Percentiles rank a stretch among this genome's conserved stretches.
Evolutionary conservation across 345 rosid genomes (phyloP).

Genomic region (Anastatica hierochuntica): DNA sequence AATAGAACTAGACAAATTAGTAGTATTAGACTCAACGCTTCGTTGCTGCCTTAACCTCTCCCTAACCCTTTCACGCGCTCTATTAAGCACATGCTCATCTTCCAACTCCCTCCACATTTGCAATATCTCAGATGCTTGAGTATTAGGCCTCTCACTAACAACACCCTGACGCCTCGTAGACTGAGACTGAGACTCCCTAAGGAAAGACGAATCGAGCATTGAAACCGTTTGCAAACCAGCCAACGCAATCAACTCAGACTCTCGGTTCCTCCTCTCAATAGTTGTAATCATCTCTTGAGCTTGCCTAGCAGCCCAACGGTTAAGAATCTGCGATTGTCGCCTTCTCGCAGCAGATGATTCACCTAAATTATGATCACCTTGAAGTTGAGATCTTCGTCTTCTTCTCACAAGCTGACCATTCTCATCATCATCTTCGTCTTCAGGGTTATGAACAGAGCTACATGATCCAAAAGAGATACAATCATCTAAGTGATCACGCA

Average conservation of each 20-base stretch:
- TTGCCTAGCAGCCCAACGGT: constrained; percentile 95
- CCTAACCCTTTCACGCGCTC: constrained; percentile 79
- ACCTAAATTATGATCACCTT: constrained; percentile 78
- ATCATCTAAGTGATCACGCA: constrained; percentile 40
- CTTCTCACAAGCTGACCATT: constrained; percentile 75
- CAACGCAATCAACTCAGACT: constrained; percentile 91
- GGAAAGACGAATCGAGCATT: constrained; percentile 88
- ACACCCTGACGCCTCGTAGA: constrained; percentile 63
- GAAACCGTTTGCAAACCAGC: constrained; percentile 96
- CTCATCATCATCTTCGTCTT: constrained; percentile 67
- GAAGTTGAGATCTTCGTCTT: constrained; percentile 78
- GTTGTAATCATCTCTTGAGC: constrained; percentile 99
- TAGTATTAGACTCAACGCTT: constrained; percentile 28
- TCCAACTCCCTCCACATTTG: constrained; percentile 99
- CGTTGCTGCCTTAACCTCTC: constrained; percentile 75
- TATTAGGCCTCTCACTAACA: constrained; percentile 63
- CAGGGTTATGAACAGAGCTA: constrained; percentile 49
- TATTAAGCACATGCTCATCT: constrained; percentile 81
- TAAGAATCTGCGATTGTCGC: constrained; percentile 72
- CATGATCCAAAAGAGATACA: constrained; percentile 82
- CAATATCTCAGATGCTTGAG: constrained; percentile 78
- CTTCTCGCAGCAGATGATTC: constrained; percentile 92
- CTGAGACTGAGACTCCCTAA: constrained; percentile 80
- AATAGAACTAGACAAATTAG: constrained; percentile 31
- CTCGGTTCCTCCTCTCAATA: constrained; percentile 87